Base-by-base conservation (phyloP, 2,329 filamentous ascomycete species). In the Colletotrichum agaves region DNA sequence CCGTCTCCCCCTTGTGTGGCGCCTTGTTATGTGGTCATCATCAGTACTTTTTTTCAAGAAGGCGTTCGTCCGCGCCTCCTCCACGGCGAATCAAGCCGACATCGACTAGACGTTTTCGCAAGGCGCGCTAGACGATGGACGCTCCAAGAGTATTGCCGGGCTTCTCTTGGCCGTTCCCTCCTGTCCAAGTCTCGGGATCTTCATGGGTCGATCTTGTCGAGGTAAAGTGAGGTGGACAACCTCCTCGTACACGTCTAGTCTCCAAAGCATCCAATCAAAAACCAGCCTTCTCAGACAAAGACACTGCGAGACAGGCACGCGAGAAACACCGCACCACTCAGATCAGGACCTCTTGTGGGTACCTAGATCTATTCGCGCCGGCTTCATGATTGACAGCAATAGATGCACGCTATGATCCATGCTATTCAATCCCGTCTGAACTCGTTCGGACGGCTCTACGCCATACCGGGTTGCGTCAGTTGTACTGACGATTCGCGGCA, bases 331-430 rank as follows among this genome's bases (percentile, higher is more conserved):
- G 56, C 43, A 37, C 12, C 6, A n/a, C 35, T 27, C 6, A 43
- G 13, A 43, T 39, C n/a, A 43, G 27, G 21, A 15, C 50, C 19
- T 57, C 21, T 47, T 43, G 10, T 52, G n/a, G 27, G 21, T n/a
- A 37, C 5, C 49, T 10, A 35, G 37, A 67, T 50, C 35, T 23
- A 23, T 43, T 23, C 6, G 3, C 8, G 39, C 49, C 53, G 52
- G 43, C 52, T 43, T 52, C 12, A 23, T 31, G 31, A 63, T 57
- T 63, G 35, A 67, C 59, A 21, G 44, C 27, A 21, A 41, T 46
- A 58, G 52, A 63, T 21, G 17, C 21, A 31, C 46, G 63, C 31
- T 44, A 63, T 57, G 52, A 19, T 17, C 3, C 35, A 31, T n/a
- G 27, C 1, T 17, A 5, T 4, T 10, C 12, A 19, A 13, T 35